phyloP scores from a whole-genome alignment of 768 basidiomycete genomes.

The Mycena crocata region DNA sequence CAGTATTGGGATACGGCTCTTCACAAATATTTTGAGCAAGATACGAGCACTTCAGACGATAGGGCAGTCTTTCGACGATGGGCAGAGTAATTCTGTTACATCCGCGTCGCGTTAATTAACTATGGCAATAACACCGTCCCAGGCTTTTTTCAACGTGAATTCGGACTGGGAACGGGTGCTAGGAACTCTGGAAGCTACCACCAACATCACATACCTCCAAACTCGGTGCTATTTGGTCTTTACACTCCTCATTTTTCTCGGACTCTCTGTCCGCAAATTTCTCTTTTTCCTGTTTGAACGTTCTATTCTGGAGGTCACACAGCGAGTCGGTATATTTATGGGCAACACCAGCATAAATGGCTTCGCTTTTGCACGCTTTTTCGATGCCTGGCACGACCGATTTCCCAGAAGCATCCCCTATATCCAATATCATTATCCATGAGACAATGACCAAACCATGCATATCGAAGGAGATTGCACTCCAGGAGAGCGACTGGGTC shows the following conservation, averaged over 20 bases:
- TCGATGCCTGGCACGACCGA: constrained; percentile 15
- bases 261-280: constrained; percentile 1
- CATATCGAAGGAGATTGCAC: constrained; percentile 22
- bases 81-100: neutral
- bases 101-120: neutral
- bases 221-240: neutral
- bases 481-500: constrained; percentile 22
- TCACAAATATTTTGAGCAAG: neutral
- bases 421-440: too few relatives aligned
- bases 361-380: constrained; percentile 1
- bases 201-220: neutral
- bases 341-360: neutral
- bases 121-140: neutral
- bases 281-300: constrained; percentile 10
- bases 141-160: constrained; percentile 1
- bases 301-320: neutral
- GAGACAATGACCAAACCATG: neutral
- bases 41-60: neutral
- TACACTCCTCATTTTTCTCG: constrained; percentile 3
- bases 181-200: neutral
- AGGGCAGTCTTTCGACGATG: neutral
- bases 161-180: neutral
- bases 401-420: constrained; percentile 12
- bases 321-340: constrained; percentile 18
- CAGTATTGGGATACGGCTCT: neutral